Evolutionary conservation across 805 yeast genomes (phyloP), one percentile per base, ranked within the genome.

Genomic region (baker's yeast (Saccharomyces cerevisiae)): DNA sequence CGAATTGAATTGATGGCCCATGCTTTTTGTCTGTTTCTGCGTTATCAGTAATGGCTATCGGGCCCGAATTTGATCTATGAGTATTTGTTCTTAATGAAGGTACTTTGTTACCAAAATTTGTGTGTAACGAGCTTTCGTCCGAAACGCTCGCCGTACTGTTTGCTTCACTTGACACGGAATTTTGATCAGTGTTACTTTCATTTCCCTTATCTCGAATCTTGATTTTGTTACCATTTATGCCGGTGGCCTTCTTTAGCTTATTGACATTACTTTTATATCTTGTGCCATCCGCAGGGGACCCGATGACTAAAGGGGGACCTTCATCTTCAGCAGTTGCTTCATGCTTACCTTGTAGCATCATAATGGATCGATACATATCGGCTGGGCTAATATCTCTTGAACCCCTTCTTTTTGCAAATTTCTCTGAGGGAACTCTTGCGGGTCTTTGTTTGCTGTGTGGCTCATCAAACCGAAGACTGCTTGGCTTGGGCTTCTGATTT

Each of bases 291-390:
- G 61, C 56, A 28, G 98, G 96, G 0, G 94, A 84, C 56, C 79
- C 79, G 47, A 90, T 85, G 6, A 85, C 81, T 36, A 89, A 70
- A 0, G 92, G 90, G 4, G 92, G 94, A 0, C 92, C 95, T 41
- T 84, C 81, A 36, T 82, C 85, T 41, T 77, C 80, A 26, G 76
- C 78, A 21, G 54, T 61, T 26, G 66, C 69, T n/a, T 70, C 72
- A 53, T 76, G 77, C 46, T 76, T 74, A 52, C 78, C 76, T 60
- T 85, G 85, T 72, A 91, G 73, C 84, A 90, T 83, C 46, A 89
- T 83, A 60, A 90, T 85, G 3, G 96, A 89, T 73, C 85, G 77
- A 66, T 77, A 85, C 82, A 90, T 84, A 64, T 91, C 97, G 50
- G 85, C 80, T 1, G 97, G 96, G 32, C 85, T 84, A 11, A 87